A percentile compares a stretch with the other conserved stretches of the same genome.
phyloP scores from a whole-genome alignment of 1,284 basidiomycete species.

The Trichosporon sp. region DNA sequence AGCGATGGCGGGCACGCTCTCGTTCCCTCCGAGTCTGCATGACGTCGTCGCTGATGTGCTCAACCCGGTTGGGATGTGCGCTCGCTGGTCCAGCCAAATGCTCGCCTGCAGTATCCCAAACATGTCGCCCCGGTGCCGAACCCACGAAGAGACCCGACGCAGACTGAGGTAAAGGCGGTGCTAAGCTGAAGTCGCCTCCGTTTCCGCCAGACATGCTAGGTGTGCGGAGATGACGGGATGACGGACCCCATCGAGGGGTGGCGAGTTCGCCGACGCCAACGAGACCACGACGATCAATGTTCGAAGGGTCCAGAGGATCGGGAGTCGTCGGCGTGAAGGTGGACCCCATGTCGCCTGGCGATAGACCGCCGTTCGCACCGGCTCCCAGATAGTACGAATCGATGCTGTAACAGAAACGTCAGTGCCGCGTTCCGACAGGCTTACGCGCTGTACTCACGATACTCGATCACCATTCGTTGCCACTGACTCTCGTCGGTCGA shows the following conservation, averaged over 20 bases:
- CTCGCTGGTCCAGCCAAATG: background rate
- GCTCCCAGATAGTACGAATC: conserved; percentile 31
- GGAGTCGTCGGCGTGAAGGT: conserved; percentile 34
- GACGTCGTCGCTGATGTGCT: background rate
- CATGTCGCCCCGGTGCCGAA: background rate
- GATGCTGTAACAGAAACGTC: conserved; percentile 19
- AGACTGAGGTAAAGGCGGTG: background rate
- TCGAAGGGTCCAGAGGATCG: conserved; percentile 59
- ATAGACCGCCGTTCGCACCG: conserved; percentile 6
- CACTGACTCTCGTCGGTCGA: conserved; percentile 18
- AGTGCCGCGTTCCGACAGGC: background rate
- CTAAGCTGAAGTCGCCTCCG: conserved; percentile 3
- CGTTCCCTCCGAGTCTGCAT: background rate
- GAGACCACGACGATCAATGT: conserved; percentile 79
- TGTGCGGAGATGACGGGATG: conserved; percentile 38
- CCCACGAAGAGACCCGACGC: background rate
- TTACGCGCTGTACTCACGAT: conserved; percentile 23
- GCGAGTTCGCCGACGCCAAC: conserved; percentile 94
- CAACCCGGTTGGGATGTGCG: background rate
- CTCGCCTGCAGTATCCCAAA: background rate
- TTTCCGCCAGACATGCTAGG: conserved; percentile 41
- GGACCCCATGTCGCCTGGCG: conserved; percentile 12
- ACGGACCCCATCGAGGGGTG: conserved; percentile 83
- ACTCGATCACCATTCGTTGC: conserved; percentile 22
- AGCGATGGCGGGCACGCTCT: conserved; percentile 17